Evolutionary conservation across 805 yeast species (phyloP).

Genomic region (Nakazawaea populi): DNA sequence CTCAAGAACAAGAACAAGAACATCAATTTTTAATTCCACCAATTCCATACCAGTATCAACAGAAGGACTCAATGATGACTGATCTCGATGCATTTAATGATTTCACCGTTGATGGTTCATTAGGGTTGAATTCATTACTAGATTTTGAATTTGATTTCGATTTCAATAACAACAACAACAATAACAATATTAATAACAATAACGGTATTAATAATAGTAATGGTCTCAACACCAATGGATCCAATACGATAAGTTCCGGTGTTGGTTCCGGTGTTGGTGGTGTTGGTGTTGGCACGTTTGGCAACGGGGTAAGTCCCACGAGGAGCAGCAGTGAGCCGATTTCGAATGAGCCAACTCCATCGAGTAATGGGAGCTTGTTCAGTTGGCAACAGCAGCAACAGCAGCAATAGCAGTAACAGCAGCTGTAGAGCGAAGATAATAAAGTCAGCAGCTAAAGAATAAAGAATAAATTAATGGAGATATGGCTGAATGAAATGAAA

Average conservation of each 20-base stretch:
- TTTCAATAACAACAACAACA: slow-evolving; percentile 6
- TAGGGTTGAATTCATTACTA: slow-evolving; percentile 67
- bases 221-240: not conserved
- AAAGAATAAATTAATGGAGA: no score
- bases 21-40: not conserved
- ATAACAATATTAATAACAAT: not conserved
- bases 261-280: not conserved
- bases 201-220: not conserved
- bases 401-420: no score
- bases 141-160: slow-evolving; percentile 34
- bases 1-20: slow-evolving; percentile 11
- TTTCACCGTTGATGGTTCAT: slow-evolving; percentile 78
- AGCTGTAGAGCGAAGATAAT: no score
- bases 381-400: slow-evolving; percentile 6
- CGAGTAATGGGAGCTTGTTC: slow-evolving; percentile 5
- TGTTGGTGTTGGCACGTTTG: not conserved
- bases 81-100: slow-evolving; percentile 26
- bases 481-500: no score
- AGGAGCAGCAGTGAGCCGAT: not conserved
- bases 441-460: not conserved
- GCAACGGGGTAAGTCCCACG: not conserved
- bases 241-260: not conserved
- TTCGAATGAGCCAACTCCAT: not conserved
- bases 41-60: slow-evolving; percentile 4
- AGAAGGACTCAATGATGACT: slow-evolving; percentile 1